These are phyloP conservation scores for Leccinum longicurvipes DNA, from an alignment of 768 basidiomycete genomes.

Conservation along the genomic window DNA sequence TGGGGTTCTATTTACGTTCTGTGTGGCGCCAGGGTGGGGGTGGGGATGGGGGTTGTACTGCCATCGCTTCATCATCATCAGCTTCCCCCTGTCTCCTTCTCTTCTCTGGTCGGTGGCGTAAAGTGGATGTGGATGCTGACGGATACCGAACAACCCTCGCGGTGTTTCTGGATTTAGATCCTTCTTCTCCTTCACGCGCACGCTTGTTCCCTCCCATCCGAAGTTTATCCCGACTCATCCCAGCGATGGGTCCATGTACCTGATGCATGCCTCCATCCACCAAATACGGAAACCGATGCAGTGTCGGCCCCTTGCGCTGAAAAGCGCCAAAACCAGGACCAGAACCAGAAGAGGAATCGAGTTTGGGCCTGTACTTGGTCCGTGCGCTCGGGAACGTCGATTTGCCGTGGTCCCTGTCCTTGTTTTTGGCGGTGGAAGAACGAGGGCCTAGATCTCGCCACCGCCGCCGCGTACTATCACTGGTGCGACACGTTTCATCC, in stretches of 20 bases:
- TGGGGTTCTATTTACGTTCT: too few relatives aligned
- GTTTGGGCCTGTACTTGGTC: slow-evolving; percentile 29
- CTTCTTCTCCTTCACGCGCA: background rate
- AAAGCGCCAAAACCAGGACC: background rate
- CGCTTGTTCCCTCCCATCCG: background rate
- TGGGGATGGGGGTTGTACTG: too few relatives aligned
- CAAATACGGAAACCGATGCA: slow-evolving; percentile 19
- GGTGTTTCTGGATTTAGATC: background rate
- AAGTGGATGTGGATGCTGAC: background rate
- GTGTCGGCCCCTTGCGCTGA: slow-evolving; percentile 16
- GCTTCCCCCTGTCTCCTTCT: background rate
- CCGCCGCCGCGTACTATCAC: background rate
- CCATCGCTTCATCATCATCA: too few relatives aligned
- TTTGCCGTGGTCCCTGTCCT: background rate
- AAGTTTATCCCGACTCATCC: slow-evolving; percentile 3
- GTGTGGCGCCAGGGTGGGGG: too few relatives aligned
- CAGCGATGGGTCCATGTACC: slow-evolving; percentile 3
- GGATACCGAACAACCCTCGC: background rate
- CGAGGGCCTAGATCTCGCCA: background rate
- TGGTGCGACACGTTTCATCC: slow-evolving; percentile 2
- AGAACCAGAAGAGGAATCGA: slow-evolving; percentile 1
- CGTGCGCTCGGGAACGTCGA: slow-evolving; percentile 24
- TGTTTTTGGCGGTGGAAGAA: background rate
- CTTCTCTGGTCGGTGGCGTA: background rate
- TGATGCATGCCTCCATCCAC: slow-evolving; percentile 8